Percentiles rank a stretch among this genome's conserved stretches.
These are phyloP conservation scores for Millerozyma miso DNA, from an alignment of 805 yeast species.

Conservation along the genomic window DNA sequence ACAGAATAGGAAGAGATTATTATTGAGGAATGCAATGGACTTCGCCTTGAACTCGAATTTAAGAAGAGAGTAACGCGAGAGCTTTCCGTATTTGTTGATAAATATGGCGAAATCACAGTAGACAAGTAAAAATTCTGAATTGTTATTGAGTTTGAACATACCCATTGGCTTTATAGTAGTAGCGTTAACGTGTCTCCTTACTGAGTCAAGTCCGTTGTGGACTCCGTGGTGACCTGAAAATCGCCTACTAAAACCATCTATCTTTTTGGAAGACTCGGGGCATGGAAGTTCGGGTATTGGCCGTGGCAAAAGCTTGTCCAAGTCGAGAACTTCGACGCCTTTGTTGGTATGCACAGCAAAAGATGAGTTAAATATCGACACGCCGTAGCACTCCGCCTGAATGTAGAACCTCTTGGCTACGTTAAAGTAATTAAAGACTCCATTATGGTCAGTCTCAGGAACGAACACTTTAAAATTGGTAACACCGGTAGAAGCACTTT, in stretches of 20 bases:
- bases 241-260: conserved; percentile 30
- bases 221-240: conserved; percentile 3
- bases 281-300: conserved; percentile 52
- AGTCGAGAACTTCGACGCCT: conserved; percentile 63
- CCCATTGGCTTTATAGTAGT: conserved; percentile 51
- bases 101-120: conserved; percentile 70
- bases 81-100: conserved; percentile 54
- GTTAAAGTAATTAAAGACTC: conserved; percentile 35
- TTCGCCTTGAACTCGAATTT: conserved; percentile 40
- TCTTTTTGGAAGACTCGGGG: conserved; percentile 13
- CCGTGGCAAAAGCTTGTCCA: conserved; percentile 54
- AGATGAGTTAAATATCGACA: conserved; percentile 61
- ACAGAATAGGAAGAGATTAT: conserved; percentile 44
- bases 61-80: conserved; percentile 41
- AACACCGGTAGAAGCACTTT: conserved; percentile 37
- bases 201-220: conserved; percentile 27
- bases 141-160: conserved; percentile 56
- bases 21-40: conserved; percentile 28
- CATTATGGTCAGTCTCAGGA: conserved; percentile 54
- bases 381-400: conserved; percentile 54
- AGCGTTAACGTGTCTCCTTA: conserved; percentile 36
- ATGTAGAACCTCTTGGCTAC: conserved; percentile 43
- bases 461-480: conserved; percentile 55
- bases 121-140: conserved; percentile 54
- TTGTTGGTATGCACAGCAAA: conserved; percentile 63